Percentiles rank a stretch among this genome's conserved stretches.
Conservation (phyloP, 1,284 basidiomycete species). For the Neotropicomus parvogracilis region DNA sequence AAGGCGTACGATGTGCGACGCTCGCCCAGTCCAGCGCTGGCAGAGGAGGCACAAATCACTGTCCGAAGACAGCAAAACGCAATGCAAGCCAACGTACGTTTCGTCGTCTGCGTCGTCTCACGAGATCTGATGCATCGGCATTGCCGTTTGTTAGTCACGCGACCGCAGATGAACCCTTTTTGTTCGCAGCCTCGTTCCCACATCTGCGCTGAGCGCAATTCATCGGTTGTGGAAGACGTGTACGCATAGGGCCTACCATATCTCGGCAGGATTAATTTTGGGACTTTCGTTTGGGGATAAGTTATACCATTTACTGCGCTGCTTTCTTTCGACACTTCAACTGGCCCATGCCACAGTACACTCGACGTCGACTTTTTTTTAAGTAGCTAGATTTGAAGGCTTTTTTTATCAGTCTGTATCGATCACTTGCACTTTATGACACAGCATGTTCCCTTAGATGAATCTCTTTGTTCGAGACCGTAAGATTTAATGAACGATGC, state of each 20-base stretch:
- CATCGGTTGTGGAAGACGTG: slow-evolving; percentile 17
- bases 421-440: slow-evolving; percentile 10
- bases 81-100: slow-evolving; percentile 23
- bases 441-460: slow-evolving; percentile 6
- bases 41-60: slow-evolving; percentile 32
- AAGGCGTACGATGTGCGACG: slow-evolving; percentile 32
- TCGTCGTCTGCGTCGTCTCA: neutral
- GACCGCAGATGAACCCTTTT: slow-evolving; percentile 28
- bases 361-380: slow-evolving; percentile 15
- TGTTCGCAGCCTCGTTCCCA: slow-evolving; percentile 10
- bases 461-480: slow-evolving; percentile 8
- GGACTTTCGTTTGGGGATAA: slow-evolving; percentile 23
- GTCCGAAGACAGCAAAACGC: slow-evolving; percentile 30
- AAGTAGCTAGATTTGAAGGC: slow-evolving; percentile 11
- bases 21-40: slow-evolving; percentile 31
- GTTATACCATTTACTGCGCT: slow-evolving; percentile 26
- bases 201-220: slow-evolving; percentile 25
- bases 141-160: slow-evolving; percentile 23
- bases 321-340: slow-evolving; percentile 15
- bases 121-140: slow-evolving; percentile 15
- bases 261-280: slow-evolving; percentile 25
- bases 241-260: slow-evolving; percentile 18
- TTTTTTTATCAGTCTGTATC: slow-evolving; percentile 16
- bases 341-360: slow-evolving; percentile 14
- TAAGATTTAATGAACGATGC: slow-evolving; percentile 13